These are phyloP conservation scores for Boeremia exigua DNA, from an alignment of 2,329 filamentous ascomycete genomes.

Conservation along the genomic window DNA sequence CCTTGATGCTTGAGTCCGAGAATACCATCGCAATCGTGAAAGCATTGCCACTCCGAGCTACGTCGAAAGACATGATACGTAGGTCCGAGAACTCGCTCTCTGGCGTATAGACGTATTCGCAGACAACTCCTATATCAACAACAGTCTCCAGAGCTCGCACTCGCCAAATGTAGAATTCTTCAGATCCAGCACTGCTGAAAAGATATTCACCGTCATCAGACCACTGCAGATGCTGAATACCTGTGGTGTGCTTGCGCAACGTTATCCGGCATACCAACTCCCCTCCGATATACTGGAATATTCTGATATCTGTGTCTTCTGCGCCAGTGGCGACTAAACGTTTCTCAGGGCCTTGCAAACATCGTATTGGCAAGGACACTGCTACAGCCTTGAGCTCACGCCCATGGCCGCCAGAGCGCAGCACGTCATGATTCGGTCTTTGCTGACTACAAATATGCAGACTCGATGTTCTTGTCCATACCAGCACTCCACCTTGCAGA, in stretches of 20 bases:
- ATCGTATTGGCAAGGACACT: constrained; percentile 41
- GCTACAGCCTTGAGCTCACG: constrained; percentile 78
- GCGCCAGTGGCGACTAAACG: constrained; percentile 69
- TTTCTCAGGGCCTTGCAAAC: constrained; percentile 17
- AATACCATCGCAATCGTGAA: constrained; percentile 75
- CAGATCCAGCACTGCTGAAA: constrained; percentile 84
- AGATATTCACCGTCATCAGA: constrained; percentile 69
- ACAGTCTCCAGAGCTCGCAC: constrained; percentile 60
- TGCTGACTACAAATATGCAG: constrained; percentile 55
- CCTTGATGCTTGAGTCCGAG: constrained; percentile 81
- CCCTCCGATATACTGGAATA: constrained; percentile 62
- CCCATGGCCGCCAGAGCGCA: constrained; percentile 79
- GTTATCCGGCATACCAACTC: constrained; percentile 63
- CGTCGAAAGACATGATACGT: constrained; percentile 80
- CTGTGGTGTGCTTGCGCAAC: constrained; percentile 79
- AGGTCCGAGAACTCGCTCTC: constrained; percentile 68
- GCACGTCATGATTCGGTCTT: constrained; percentile 51
- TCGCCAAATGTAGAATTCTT: constrained; percentile 87
- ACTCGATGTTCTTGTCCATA: constrained; percentile 74
- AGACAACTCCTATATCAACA: constrained; percentile 59
- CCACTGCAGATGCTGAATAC: constrained; percentile 83
- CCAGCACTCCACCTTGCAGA: constrained; percentile 59
- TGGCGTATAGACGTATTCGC: constrained; percentile 58
- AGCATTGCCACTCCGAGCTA: constrained; percentile 38
- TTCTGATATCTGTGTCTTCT: constrained; percentile 76